Conservation (phyloP, 306 rosid genomes). For the Prunus mongolica region DNA sequence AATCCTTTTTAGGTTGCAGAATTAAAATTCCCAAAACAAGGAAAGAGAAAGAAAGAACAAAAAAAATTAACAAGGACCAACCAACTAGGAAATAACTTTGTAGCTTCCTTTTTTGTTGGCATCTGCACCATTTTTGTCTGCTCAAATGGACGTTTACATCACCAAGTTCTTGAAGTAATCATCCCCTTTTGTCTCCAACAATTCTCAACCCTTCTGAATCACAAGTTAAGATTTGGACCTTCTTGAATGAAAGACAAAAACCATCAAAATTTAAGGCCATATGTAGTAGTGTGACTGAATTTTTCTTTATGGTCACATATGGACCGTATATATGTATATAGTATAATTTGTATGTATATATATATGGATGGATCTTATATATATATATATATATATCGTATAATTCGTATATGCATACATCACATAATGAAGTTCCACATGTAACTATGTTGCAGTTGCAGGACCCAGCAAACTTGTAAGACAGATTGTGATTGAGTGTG, state of each 20-base stretch:
- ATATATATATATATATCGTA: no score
- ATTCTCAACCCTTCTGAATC: not conserved
- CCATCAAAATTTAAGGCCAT: not conserved
- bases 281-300: not conserved
- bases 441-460: not conserved
- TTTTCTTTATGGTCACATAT: not conserved
- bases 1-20: not conserved
- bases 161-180: slow-evolving; percentile 29
- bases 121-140: slow-evolving; percentile 12
- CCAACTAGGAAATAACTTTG: not conserved
- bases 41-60: not conserved
- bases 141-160: slow-evolving; percentile 6
- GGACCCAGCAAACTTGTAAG: not conserved
- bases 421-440: no score
- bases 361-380: not conserved
- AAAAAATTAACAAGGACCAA: not conserved
- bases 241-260: not conserved
- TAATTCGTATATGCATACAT: no score
- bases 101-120: slow-evolving; percentile 15
- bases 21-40: not conserved
- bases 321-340: no score
- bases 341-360: no score
- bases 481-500: not conserved
- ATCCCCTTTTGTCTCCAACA: slow-evolving; percentile 20
- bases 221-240: not conserved